Conservation (phyloP, 805 yeast genomes). For the Kluyveromyces wickerhamii region DNA sequence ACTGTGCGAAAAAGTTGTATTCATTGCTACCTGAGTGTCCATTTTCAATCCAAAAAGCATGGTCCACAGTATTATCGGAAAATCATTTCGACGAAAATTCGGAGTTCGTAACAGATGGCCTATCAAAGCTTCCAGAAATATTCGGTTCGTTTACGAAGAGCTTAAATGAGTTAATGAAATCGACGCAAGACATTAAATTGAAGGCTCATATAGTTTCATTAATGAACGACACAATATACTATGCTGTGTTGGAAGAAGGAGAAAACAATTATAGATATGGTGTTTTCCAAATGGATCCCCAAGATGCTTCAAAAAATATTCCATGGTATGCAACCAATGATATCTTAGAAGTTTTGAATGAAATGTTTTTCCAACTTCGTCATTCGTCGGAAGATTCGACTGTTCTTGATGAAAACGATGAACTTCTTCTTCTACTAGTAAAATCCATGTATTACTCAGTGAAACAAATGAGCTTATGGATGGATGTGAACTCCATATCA, state of each 20-base stretch:
- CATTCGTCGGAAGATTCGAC: constrained; percentile 13
- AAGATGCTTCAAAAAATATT: constrained; percentile 23
- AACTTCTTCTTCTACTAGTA: constrained; percentile 29
- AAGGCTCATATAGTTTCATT: constrained; percentile 2
- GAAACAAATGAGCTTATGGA: constrained; percentile 32
- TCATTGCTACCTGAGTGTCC: constrained; percentile 7
- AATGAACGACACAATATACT: constrained; percentile 13
- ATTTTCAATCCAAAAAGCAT: constrained; percentile 5
- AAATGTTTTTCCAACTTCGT: constrained; percentile 30
- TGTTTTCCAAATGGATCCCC: constrained; percentile 27
- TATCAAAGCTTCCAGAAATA: neutral
- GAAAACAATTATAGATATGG: constrained; percentile 34
- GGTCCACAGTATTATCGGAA: constrained; percentile 1
- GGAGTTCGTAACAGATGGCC: neutral
- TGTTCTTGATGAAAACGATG: constrained; percentile 8
- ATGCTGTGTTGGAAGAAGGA: constrained; percentile 30
- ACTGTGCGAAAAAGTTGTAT: constrained; percentile 43
- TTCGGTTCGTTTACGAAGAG: constrained; percentile 1
- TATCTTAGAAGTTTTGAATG: constrained; percentile 34
- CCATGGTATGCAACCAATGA: constrained; percentile 45
- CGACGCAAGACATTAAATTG: constrained; percentile 6
- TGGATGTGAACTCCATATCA: constrained; percentile 12
- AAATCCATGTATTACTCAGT: constrained; percentile 36
- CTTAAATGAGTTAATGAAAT: constrained; percentile 8
- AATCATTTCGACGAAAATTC: neutral